Evolutionary conservation across 2,329 filamentous ascomycete genomes (phyloP).

Genomic region (Alternaria novae-zelandiae): DNA sequence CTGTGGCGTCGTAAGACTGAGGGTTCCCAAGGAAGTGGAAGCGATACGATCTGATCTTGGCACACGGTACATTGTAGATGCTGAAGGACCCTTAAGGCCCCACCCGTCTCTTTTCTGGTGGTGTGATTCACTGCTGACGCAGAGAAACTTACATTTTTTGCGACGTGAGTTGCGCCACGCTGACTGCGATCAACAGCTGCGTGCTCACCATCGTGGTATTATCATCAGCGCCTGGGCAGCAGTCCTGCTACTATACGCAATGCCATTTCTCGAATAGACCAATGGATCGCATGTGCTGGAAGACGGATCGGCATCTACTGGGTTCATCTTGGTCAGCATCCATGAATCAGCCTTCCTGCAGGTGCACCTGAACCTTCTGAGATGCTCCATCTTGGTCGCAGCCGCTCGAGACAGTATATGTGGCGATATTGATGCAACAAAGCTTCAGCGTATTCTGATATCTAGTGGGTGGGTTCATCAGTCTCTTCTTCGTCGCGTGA

Average conservation of each 20-base stretch:
- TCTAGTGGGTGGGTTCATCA: neutral
- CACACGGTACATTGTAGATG: neutral
- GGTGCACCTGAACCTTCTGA: neutral
- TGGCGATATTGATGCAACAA: neutral
- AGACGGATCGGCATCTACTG: neutral
- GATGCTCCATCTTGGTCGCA: neutral
- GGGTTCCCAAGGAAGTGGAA: neutral
- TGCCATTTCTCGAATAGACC: neutral
- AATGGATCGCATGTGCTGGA: neutral
- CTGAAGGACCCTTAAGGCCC: neutral
- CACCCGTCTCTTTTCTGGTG: neutral
- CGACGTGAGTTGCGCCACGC: neutral
- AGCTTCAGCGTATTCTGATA: neutral
- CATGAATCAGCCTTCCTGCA: neutral
- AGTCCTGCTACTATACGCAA: neutral
- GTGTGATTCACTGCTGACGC: neutral
- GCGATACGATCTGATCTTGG: neutral
- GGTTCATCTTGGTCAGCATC: neutral
- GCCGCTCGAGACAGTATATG: neutral
- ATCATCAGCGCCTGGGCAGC: neutral
- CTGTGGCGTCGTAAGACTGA: neutral
- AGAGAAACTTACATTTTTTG: neutral
- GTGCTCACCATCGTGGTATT: neutral
- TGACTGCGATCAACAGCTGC: neutral
- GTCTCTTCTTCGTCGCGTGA: neutral